Base-by-base conservation (phyloP, 169 alveolate genomes). In the Plasmodium sp. region DNA sequence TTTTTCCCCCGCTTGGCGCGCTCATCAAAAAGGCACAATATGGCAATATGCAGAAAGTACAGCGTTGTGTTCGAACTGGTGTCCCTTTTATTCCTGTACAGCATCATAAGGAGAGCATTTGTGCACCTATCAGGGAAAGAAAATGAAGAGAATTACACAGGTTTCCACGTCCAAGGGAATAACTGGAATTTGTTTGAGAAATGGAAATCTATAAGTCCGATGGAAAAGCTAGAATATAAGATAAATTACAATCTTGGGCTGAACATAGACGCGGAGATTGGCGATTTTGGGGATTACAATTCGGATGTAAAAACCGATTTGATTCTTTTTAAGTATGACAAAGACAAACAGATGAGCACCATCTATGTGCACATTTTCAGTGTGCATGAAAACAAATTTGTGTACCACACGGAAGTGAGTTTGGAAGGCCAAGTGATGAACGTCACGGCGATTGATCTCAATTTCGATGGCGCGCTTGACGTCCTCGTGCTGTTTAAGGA, bases 381-480 rank as follows among this genome's bases (percentile, higher is more conserved):
- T 18, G 71, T 43, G 4, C 16, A 54, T n/a, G 84, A 74, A 84
- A 84, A 73, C 48, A 81, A 83, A 82, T 85, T 84, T 72, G 73
- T 83, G 2, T 74, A 83, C 16, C 81, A 83, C 43, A 67, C 92
- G 7, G 94, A 86, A 74, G 84, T 84, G 2, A 92, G 81, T 4
- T 73, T 96, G 10, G 84, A 83, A 51, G 97, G 97, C 10, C 93
- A 75, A 22, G 83, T 95, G 5, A 91, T 81, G 45, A 96, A 96
- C 33, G 71, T 86, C 34, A 84, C 91, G 3, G 97, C 96, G 0
- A 91, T 95, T 9, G 97, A 96, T 83, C 48, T 96, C 16, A 95
- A 96, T 86, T 62, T 92, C 72, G 96, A 96, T 45, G 92, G 94
- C 4, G 84, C 96, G 1, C 71, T 96, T 88, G 97, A 96, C 58